These are phyloP conservation scores for Darksidea phi DNA, from an alignment of 495 filamentous ascomycete genomes.

Conservation along the genomic window DNA sequence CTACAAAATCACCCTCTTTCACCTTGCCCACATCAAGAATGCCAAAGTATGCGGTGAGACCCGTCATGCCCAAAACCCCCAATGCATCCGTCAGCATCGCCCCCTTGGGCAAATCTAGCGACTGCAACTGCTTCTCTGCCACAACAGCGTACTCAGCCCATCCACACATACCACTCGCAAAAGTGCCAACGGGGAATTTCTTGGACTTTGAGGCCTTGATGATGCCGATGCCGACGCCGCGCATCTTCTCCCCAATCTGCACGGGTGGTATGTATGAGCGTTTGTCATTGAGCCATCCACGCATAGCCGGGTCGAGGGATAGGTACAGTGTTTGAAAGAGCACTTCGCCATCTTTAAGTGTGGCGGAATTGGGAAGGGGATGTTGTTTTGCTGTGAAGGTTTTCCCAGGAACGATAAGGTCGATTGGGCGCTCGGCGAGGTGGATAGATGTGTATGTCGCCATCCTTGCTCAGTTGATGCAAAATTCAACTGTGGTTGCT, in stretches of 20 bases:
- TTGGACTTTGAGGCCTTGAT: conserved; percentile 48
- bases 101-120: conserved; percentile 49
- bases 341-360: conserved; percentile 59
- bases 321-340: conserved; percentile 68
- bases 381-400: conserved; percentile 50
- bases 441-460: conserved; percentile 49
- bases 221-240: conserved; percentile 57
- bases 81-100: conserved; percentile 58
- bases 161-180: conserved; percentile 52
- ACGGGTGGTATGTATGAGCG: conserved; percentile 70
- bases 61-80: conserved; percentile 58
- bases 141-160: conserved; percentile 65
- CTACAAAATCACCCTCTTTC: conserved; percentile 60
- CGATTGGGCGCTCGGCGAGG: conserved; percentile 52
- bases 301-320: conserved; percentile 80
- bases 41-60: conserved; percentile 68
- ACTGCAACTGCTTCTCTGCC: conserved; percentile 47
- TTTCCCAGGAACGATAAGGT: conserved; percentile 48
- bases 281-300: conserved; percentile 66
- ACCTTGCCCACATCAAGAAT: conserved; percentile 59
- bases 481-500: no score
- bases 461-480: conserved; percentile 3
- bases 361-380: conserved; percentile 47
- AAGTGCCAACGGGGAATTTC: conserved; percentile 53
- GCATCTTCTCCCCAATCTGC: conserved; percentile 66